Evolutionary conservation across 257 asterid genomes (phyloP).

Genomic region (Mitragyna speciosa): DNA sequence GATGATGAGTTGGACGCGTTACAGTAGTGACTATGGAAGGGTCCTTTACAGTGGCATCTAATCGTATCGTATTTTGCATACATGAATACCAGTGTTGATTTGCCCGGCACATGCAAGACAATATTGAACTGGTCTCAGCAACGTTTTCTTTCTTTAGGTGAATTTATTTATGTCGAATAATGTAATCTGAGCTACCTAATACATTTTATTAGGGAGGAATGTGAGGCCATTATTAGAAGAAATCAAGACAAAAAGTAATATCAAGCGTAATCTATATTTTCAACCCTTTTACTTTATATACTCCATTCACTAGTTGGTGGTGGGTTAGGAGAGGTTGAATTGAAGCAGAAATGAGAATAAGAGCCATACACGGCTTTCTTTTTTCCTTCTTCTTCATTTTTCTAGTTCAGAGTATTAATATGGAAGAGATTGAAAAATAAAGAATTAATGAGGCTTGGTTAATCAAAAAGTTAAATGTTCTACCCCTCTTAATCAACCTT

Average conservation of each 20-base stretch:
- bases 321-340: neutral
- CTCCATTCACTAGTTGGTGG: neutral
- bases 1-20: slow-evolving; percentile 31
- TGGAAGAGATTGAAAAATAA: neutral
- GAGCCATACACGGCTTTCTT: neutral
- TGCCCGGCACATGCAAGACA: slow-evolving; percentile 15
- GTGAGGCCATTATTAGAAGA: neutral
- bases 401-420: neutral
- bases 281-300: neutral
- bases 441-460: too few species aligned
- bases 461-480: too few species aligned
- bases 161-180: neutral
- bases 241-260: neutral
- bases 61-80: neutral
- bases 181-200: slow-evolving; percentile 2
- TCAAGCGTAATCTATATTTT: neutral
- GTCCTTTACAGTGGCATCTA: neutral
- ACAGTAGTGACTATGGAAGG: neutral
- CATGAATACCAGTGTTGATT: neutral
- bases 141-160: neutral
- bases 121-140: neutral
- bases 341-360: neutral
- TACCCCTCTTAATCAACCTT: too few species aligned
- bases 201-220: too few species aligned
- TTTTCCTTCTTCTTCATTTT: neutral